Evolutionary conservation across 768 basidiomycete genomes (phyloP), one percentile per base, ranked within the genome.

Genomic region (Tricholoma sp.): DNA sequence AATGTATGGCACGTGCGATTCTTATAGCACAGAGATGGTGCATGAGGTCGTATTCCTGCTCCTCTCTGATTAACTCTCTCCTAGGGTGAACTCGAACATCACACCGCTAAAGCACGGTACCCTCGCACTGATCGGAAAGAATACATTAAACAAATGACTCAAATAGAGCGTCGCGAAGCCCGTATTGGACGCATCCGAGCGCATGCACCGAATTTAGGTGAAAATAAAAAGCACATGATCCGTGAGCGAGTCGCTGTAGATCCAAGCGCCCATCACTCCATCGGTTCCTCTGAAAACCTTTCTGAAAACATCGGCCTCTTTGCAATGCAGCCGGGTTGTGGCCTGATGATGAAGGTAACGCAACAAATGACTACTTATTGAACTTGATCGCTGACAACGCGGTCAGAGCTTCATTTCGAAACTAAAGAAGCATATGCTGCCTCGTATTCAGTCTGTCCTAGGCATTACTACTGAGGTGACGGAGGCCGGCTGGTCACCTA

Each of bases 61-160:
- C n/a, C n/a, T n/a, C n/a, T n/a, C n/a, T n/a, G 34, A 8, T 34
- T 2, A 34, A 2, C 34, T 34, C 5, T 34, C 9, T 9, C 34
- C 34, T 50, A 50, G 49, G 49, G 49, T 50, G 49, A 50, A 50
- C 28, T 51, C 9, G 31, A 51, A 34, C 50, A 51, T 34, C 8
- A 15, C 32, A 51, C 32, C 1, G 33, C 32, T 1, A 51, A 51
- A 34, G 50, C 50, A n/a, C 31, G 32, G 32, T 51, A 51, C 36
- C 32, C 6, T 15, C 13, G 50, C n/a, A 51, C 50, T 6, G 32
- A 51, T 36, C 32, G 32, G 33, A 33, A 28, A 15, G 50, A 36
- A 2, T 51, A n/a, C 34, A 34, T 51, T 1, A 51, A 51, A 13
- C 50, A 51, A 20, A 51, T 51, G 13, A 34, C 50, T 24, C 31